Percentiles rank a stretch among this genome's conserved stretches.
Conservation (phyloP, 805 yeast genomes). For the Cyberlindnera sargentensis region DNA sequence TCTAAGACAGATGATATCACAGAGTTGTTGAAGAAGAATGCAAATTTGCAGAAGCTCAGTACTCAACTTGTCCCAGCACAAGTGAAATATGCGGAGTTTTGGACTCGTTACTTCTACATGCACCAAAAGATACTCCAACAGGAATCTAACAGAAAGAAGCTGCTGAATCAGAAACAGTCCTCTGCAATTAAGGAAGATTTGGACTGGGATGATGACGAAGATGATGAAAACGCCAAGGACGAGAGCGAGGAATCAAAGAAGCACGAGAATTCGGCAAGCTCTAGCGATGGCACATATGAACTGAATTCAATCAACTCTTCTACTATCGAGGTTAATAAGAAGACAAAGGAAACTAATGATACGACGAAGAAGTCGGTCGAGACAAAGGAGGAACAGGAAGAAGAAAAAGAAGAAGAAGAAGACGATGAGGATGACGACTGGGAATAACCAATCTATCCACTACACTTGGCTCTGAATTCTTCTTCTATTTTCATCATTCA, state of each 20-base stretch:
- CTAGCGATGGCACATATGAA: constrained; percentile 34
- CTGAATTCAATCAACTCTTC: constrained; percentile 31
- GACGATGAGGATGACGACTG: constrained; percentile 40
- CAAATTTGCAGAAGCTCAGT: constrained; percentile 33
- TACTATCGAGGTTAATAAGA: constrained; percentile 26
- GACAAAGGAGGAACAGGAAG: constrained; percentile 25
- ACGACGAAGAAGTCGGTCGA: constrained; percentile 17
- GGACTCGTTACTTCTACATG: constrained; percentile 67
- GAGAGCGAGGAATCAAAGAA: constrained; percentile 1
- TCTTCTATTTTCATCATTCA: background rate
- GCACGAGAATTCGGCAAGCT: constrained; percentile 19
- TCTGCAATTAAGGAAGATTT: constrained; percentile 7
- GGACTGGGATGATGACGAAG: constrained; percentile 16
- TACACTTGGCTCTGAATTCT: no score
- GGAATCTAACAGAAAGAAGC: constrained; percentile 58
- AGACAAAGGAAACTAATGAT: constrained; percentile 2
- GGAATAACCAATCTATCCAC: constrained; percentile 32
- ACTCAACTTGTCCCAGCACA: constrained; percentile 60
- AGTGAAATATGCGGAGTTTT: constrained; percentile 54
- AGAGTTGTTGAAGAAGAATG: constrained; percentile 31
- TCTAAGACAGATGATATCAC: constrained; percentile 45
- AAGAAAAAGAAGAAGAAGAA: constrained; percentile 13
- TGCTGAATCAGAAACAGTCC: constrained; percentile 23
- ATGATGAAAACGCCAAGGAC: constrained; percentile 11
- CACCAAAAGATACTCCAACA: constrained; percentile 19